Percentiles rank a stretch among this genome's conserved stretches.
These are phyloP conservation scores for Umbelopsis vinacea DNA, from an alignment of 192 early-diverging fungal species.

Conservation along the genomic window DNA sequence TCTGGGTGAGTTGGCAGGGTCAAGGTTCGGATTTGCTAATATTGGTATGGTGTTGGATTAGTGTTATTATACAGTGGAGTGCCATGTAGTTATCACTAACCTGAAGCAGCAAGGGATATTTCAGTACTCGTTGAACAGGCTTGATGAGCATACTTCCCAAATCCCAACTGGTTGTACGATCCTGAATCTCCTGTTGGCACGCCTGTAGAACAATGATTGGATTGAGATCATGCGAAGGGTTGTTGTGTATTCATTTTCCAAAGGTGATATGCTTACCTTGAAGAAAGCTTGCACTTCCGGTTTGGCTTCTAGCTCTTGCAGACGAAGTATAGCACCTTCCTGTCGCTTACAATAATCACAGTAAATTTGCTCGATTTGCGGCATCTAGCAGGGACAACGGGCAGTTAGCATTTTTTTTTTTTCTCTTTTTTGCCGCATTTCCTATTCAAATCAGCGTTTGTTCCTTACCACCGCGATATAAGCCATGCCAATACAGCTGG, in stretches of 20 bases:
- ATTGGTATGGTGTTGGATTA: not conserved
- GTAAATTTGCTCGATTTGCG: slow-evolving; percentile 60
- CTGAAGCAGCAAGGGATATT: slow-evolving; percentile 89
- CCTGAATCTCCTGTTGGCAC: slow-evolving; percentile 64
- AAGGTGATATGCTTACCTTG: slow-evolving; percentile 42
- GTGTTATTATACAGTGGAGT: too few relatives aligned
- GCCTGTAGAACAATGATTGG: slow-evolving; percentile 52
- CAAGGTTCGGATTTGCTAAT: slow-evolving; percentile 33
- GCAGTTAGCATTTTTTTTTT: too few relatives aligned
- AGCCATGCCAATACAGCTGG: slow-evolving; percentile 51
- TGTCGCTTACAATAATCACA: slow-evolving; percentile 80
- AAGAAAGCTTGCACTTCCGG: slow-evolving; percentile 49
- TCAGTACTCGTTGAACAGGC: slow-evolving; percentile 97
- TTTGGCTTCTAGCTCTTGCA: slow-evolving; percentile 62
- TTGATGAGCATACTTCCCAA: slow-evolving; percentile 90
- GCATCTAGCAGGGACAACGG: slow-evolving; percentile 20
- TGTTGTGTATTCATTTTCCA: slow-evolving; percentile 18
- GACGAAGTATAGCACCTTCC: slow-evolving; percentile 63
- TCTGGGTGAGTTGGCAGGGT: slow-evolving; percentile 63
- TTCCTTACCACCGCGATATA: slow-evolving; percentile 56
- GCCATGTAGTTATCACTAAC: slow-evolving; percentile 18
- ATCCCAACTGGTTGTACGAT: slow-evolving; percentile 89
- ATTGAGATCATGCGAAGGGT: slow-evolving; percentile 40
- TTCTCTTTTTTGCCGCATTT: too few relatives aligned
- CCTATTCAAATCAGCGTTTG: not conserved